Conservation (phyloP, 768 basidiomycete genomes). For the Cystofilobasidium capitatum region DNA sequence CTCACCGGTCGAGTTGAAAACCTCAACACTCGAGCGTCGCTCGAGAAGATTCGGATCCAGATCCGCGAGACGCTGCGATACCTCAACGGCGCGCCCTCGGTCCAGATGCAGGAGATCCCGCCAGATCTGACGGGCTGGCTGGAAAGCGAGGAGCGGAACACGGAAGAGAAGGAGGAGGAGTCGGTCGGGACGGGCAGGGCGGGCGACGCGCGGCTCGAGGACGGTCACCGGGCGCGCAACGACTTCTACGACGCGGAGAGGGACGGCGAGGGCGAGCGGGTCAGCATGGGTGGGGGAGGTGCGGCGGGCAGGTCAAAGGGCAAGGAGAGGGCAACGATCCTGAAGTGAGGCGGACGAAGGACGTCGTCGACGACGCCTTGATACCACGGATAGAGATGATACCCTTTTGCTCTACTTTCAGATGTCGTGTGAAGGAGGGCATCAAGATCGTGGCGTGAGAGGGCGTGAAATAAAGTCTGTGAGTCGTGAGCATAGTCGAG, state of each 20-base stretch:
- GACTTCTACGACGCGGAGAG: slow-evolving; percentile 67
- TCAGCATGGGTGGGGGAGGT: neutral
- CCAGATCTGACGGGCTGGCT: slow-evolving; percentile 72
- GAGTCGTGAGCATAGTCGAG: too few species aligned
- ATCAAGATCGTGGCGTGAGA: too few species aligned
- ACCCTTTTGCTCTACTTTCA: neutral
- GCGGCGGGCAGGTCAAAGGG: neutral
- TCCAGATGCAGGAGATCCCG: slow-evolving; percentile 91
- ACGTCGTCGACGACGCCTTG: neutral
- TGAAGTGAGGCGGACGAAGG: neutral
- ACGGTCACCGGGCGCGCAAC: slow-evolving; percentile 50
- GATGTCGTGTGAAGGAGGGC: too few species aligned
- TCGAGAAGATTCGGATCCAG: slow-evolving; percentile 78
- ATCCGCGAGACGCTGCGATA: slow-evolving; percentile 83
- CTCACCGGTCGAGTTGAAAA: slow-evolving; percentile 87
- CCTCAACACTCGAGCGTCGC: slow-evolving; percentile 67
- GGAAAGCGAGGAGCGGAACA: slow-evolving; percentile 58
- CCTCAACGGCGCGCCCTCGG: slow-evolving; percentile 89
- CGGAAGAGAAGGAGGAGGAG: slow-evolving; percentile 65
- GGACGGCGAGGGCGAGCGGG: slow-evolving; percentile 49
- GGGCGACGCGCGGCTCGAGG: slow-evolving; percentile 32
- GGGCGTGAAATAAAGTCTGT: too few species aligned
- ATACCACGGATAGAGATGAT: neutral
- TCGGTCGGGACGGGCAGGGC: slow-evolving; percentile 13
- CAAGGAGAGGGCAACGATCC: neutral